phyloP scores from a whole-genome alignment of 441 rosid genomes.

The Jatropha multifida region DNA sequence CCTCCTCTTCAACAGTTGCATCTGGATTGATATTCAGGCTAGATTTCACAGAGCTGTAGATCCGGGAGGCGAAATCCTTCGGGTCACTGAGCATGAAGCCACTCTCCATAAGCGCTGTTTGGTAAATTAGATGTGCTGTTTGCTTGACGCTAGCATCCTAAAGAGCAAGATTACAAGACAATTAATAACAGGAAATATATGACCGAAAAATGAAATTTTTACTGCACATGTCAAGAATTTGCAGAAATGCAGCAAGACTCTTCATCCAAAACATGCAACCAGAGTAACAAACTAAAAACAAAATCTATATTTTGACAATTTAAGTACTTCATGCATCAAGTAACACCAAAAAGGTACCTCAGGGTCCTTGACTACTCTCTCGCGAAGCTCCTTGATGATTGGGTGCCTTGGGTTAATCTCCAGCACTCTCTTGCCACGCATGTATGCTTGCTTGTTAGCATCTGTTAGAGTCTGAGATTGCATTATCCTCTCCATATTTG shows the following conservation, averaged over 20 bases:
- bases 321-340: background rate
- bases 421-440: slow-evolving; percentile 92
- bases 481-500: slow-evolving; percentile 97
- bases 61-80: slow-evolving; percentile 79
- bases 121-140: slow-evolving; percentile 87
- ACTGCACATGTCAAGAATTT: too few species aligned
- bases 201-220: background rate
- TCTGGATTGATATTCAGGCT: slow-evolving; percentile 74
- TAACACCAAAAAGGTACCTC: slow-evolving; percentile 47
- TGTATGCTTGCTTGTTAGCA: slow-evolving; percentile 83
- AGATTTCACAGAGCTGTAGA: slow-evolving; percentile 72
- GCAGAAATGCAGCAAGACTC: background rate
- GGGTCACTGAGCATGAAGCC: slow-evolving; percentile 76
- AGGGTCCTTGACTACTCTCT: slow-evolving; percentile 69
- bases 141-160: slow-evolving; percentile 74
- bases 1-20: slow-evolving; percentile 75
- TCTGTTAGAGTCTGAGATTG: slow-evolving; percentile 87
- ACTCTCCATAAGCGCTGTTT: slow-evolving; percentile 91
- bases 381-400: slow-evolving; percentile 89
- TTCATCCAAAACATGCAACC: background rate
- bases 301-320: background rate
- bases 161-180: background rate
- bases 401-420: slow-evolving; percentile 98
- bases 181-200: background rate
- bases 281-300: background rate